Base-by-base conservation (phyloP, 805 yeast genomes). In the Teunomyces cretensis region DNA sequence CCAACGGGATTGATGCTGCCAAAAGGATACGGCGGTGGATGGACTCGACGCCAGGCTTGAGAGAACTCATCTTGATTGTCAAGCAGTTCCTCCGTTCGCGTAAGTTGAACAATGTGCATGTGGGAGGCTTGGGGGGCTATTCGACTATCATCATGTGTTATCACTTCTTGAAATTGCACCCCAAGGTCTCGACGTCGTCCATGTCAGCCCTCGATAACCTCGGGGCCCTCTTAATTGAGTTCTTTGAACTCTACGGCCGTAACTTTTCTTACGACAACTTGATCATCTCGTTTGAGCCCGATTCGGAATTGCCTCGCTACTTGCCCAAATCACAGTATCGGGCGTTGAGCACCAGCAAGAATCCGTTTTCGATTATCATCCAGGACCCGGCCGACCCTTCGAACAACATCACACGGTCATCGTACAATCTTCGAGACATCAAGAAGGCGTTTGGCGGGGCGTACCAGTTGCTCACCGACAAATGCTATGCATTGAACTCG, bases 101-200 rank as follows among this genome's bases (percentile, higher is more conserved):
- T 56, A 80, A 76, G 46, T 70, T 91, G 49, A 89, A 90, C 57
- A 86, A 88, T 51, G 98, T 92, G 12, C 95, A 86, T 55, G 83
- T 83, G 16, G 99, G 99, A 42, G 98, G 98, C 0, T 68, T 92
- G 5, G 98, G 99, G 33, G 98, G 98, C 0, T 92, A 85, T 61
- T 81, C 97, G 6, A 87, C 88, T n/a, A 88, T 91, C 36, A 90
- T 97, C 56, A 58, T 94, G 59, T 89, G 86, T 13, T 83, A 83
- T 55, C 82, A 92, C 13, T 90, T 91, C 58, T 65, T 91, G 49
- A 78, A 74, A 53, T 68, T 86, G 50, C 98, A 92, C 61, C 96
- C 96, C 12, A 74, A 90, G 52, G 59, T 89, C 9, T 61, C 83
- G 1, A 80, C 95, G 0, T 75, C 79, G 6, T 80, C 81, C 38